These are phyloP conservation scores for Daldinia concentrica DNA, from an alignment of 495 filamentous ascomycete species.

Conservation along the genomic window DNA sequence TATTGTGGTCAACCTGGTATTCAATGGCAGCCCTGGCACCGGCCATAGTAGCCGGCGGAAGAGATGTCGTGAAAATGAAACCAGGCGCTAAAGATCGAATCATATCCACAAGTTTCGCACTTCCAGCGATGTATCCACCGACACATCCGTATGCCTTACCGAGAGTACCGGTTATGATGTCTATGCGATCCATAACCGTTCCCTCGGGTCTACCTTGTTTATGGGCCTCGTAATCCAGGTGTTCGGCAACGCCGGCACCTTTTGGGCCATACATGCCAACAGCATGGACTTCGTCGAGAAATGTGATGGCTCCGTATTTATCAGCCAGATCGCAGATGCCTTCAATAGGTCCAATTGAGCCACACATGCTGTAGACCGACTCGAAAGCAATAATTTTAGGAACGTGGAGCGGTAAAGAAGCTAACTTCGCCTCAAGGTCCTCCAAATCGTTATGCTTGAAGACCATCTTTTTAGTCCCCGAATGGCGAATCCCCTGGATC, in stretches of 20 bases:
- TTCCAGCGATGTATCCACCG: conserved; percentile 95
- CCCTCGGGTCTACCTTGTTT: conserved; percentile 72
- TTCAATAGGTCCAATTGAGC: conserved; percentile 93
- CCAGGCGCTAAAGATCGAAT: conserved; percentile 94
- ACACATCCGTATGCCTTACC: conserved; percentile 99
- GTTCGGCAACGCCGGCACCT: conserved; percentile 95
- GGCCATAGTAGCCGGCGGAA: conserved; percentile 96
- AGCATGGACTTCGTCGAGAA: conserved; percentile 97
- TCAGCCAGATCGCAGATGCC: conserved; percentile 95
- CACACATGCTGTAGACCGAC: conserved; percentile 99
- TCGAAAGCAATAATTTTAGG: conserved; percentile 99
- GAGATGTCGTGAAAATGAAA: conserved; percentile 98
- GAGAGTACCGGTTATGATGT: conserved; percentile 96
- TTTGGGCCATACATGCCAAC: conserved; percentile 99
- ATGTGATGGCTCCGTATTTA: conserved; percentile 97
- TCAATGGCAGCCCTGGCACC: conserved; percentile 92
- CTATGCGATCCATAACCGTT: conserved; percentile 92
- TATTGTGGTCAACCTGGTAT: conserved; percentile 82
- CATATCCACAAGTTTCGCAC: conserved; percentile 88
- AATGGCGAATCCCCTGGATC: conserved; percentile 99
- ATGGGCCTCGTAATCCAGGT: conserved; percentile 91
- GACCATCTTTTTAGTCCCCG: conserved; percentile 93
- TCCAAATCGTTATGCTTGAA: conserved; percentile 97
- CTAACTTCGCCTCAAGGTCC: conserved; percentile 90
- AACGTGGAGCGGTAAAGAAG: conserved; percentile 79